Evolutionary conservation across 306 rosid species (phyloP).

Genomic region (Luffa aegyptiaca): DNA sequence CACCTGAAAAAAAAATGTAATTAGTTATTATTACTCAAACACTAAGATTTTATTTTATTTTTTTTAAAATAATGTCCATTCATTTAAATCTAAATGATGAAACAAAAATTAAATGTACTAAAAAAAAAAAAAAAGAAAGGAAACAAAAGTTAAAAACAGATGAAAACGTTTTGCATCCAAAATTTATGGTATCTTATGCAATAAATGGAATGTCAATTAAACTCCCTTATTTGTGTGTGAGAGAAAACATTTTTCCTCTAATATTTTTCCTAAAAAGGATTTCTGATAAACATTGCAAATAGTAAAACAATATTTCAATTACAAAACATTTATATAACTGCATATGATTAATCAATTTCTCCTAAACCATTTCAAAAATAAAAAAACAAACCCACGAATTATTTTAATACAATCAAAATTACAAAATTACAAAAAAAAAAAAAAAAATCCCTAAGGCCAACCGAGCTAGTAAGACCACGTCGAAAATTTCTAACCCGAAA

Average conservation of each 20-base stretch:
- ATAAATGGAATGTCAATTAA: neutral
- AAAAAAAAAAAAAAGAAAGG: no score
- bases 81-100: neutral
- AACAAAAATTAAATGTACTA: no score
- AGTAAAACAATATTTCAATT: neutral
- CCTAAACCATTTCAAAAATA: no score
- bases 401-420: no score
- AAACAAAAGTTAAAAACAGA: neutral
- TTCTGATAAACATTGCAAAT: neutral
- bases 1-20: conserved; percentile 1
- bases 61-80: neutral
- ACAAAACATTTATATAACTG: neutral
- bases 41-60: neutral
- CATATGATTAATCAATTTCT: no score
- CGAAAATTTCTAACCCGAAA: no score
- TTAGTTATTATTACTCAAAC: neutral
- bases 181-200: conserved; percentile 5
- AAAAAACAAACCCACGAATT: no score
- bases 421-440: no score
- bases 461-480: no score
- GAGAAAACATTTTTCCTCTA: neutral
- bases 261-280: neutral
- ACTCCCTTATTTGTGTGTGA: neutral
- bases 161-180: neutral
- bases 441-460: no score